Conservation (phyloP, 2,329 filamentous ascomycete genomes). For the Botryotinia narcissicola region DNA sequence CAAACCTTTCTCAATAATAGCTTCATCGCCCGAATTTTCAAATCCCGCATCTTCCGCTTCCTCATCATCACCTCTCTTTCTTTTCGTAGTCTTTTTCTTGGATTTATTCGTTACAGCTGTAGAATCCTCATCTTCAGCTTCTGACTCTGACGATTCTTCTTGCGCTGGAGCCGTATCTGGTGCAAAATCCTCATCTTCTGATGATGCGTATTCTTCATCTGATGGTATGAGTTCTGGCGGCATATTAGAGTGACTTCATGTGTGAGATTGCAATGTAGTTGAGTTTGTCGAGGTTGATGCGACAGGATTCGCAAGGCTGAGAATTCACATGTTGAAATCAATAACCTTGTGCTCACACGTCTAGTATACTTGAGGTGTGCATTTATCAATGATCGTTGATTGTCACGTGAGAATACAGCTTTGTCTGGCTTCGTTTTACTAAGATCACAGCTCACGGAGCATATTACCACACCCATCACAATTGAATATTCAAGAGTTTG, state of each 20-base stretch:
- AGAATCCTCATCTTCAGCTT: conserved; percentile 41
- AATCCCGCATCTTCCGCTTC: conserved; percentile 51
- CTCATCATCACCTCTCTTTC: conserved; percentile 38
- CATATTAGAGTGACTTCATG: conserved; percentile 25
- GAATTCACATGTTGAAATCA: conserved; percentile 2
- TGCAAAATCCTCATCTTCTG: conserved; percentile 72
- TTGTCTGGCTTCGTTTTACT: neutral
- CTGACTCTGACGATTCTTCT: conserved; percentile 52
- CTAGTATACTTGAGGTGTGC: neutral
- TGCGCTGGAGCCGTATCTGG: conserved; percentile 50
- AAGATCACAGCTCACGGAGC: neutral
- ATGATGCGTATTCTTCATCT: conserved; percentile 61
- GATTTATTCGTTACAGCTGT: conserved; percentile 10
- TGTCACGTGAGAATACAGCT: neutral
- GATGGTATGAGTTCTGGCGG: conserved; percentile 34
- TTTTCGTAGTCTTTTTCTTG: conserved; percentile 34
- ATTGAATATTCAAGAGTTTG: neutral
- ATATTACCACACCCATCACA: neutral
- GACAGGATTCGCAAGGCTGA: conserved; percentile 10
- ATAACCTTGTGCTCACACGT: neutral
- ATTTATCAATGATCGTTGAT: neutral
- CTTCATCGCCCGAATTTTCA: conserved; percentile 71
- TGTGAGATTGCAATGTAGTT: neutral
- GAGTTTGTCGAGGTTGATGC: neutral
- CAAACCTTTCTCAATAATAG: conserved; percentile 59